A percentile compares a stretch with the other conserved stretches of the same genome.
These are phyloP conservation scores for Tarenaya hassleriana DNA, from an alignment of 345 rosid species.

Conservation along the genomic window DNA sequence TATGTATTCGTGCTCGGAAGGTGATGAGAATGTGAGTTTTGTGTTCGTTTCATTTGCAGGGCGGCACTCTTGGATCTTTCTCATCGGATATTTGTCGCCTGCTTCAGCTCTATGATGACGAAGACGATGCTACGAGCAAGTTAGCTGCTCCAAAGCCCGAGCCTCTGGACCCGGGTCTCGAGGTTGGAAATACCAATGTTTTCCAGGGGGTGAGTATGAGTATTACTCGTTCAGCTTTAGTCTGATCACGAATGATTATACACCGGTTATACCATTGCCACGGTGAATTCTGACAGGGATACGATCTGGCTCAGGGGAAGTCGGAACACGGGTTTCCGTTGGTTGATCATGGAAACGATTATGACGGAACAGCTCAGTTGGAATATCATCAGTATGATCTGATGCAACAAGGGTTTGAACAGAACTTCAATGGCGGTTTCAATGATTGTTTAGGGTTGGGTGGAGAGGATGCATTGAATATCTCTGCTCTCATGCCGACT, in stretches of 20 bases:
- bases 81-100: slow-evolving; percentile 83
- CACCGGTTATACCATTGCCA: too few species aligned
- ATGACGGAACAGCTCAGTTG: slow-evolving; percentile 42
- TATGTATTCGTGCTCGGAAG: too few species aligned
- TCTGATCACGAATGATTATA: neutral
- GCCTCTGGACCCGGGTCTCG: slow-evolving; percentile 69
- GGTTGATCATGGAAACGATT: slow-evolving; percentile 39
- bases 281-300: slow-evolving; percentile 43
- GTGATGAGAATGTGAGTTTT: slow-evolving; percentile 4
- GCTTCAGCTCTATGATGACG: slow-evolving; percentile 88
- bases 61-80: slow-evolving; percentile 80
- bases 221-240: neutral
- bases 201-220: slow-evolving; percentile 58
- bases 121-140: slow-evolving; percentile 94
- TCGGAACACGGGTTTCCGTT: slow-evolving; percentile 45
- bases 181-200: slow-evolving; percentile 38
- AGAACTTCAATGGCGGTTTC: slow-evolving; percentile 46
- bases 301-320: slow-evolving; percentile 50
- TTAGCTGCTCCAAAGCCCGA: slow-evolving; percentile 75
- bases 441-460: slow-evolving; percentile 34
- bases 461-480: slow-evolving; percentile 52
- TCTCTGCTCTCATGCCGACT: slow-evolving; percentile 52
- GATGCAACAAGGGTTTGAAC: slow-evolving; percentile 61
- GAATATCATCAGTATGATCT: slow-evolving; percentile 64
- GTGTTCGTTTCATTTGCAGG: slow-evolving; percentile 35